Evolutionary conservation across 1,284 basidiomycete species (phyloP).

Genomic region (Apiotrichum brassicae): DNA sequence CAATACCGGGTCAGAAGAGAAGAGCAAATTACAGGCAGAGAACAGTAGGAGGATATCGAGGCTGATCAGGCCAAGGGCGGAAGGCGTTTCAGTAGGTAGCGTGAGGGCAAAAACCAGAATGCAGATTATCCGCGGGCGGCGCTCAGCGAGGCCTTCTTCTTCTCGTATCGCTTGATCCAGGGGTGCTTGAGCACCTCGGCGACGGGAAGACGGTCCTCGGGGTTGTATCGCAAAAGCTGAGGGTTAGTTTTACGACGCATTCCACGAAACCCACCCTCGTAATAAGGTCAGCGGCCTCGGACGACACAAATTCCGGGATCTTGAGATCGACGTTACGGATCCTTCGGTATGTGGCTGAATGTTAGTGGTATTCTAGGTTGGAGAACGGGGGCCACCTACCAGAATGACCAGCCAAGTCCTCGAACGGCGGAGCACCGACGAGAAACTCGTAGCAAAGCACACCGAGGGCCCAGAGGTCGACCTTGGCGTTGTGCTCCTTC

Average conservation of each 20-base stretch:
- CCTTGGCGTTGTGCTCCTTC: conserved; percentile 47
- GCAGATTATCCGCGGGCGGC: conserved; percentile 6
- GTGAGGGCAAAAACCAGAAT: neutral
- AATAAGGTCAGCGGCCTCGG: conserved; percentile 64
- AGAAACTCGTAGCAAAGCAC: conserved; percentile 95
- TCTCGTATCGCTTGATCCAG: conserved; percentile 78
- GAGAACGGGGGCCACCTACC: conserved; percentile 48
- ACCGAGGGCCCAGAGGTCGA: conserved; percentile 92
- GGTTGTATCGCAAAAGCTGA: conserved; percentile 81
- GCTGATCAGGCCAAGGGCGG: too few species aligned
- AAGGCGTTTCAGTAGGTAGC: neutral
- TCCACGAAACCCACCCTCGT: conserved; percentile 53
- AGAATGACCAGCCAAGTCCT: conserved; percentile 65
- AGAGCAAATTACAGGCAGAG: too few species aligned
- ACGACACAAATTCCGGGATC: conserved; percentile 61
- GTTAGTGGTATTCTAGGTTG: neutral
- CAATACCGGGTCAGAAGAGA: neutral
- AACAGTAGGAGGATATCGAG: too few species aligned
- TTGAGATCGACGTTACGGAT: conserved; percentile 63
- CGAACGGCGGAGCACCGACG: conserved; percentile 87
- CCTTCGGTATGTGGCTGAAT: conserved; percentile 72
- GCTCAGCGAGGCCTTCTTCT: conserved; percentile 23
- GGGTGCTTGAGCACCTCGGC: conserved; percentile 77
- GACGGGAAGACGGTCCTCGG: conserved; percentile 73
- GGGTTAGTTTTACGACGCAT: too few species aligned